Evolutionary conservation across 345 rosid genomes (phyloP).

Genomic region (Eutrema japonicum): DNA sequence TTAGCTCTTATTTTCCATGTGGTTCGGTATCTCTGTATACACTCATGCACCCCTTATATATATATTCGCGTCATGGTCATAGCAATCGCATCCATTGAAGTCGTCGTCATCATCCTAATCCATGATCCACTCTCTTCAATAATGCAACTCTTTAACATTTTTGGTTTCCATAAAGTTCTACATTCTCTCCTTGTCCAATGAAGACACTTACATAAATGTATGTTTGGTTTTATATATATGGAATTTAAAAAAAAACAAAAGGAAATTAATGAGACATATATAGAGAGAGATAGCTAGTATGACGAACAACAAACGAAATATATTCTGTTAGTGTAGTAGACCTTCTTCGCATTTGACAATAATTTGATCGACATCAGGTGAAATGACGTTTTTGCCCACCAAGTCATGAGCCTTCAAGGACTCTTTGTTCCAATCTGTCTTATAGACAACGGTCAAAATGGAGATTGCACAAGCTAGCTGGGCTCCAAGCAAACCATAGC

Average conservation of each 20-base stretch:
- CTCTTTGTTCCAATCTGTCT: slow-evolving; percentile 84
- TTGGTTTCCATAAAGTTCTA: slow-evolving; percentile 23
- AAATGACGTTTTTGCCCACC: slow-evolving; percentile 55
- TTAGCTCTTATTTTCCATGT: slow-evolving; percentile 44
- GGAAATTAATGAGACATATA: slow-evolving; percentile 10
- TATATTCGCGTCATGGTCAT: slow-evolving; percentile 36
- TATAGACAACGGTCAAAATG: slow-evolving; percentile 61
- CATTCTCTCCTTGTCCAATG: slow-evolving; percentile 29
- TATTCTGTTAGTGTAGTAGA: slow-evolving; percentile 29
- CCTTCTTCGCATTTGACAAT: slow-evolving; percentile 53
- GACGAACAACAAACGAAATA: slow-evolving; percentile 3
- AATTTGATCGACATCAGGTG: slow-evolving; percentile 42
- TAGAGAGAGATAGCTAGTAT: slow-evolving; percentile 9
- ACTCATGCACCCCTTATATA: slow-evolving; percentile 34
- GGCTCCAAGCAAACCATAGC: slow-evolving; percentile 85
- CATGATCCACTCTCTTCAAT: slow-evolving; percentile 31
- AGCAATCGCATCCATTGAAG: slow-evolving; percentile 28
- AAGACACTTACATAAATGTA: slow-evolving; percentile 13
- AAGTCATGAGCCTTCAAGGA: slow-evolving; percentile 64
- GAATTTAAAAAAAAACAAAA: slow-evolving; percentile 23
- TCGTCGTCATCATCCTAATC: slow-evolving; percentile 33
- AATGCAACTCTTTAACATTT: slow-evolving; percentile 30
- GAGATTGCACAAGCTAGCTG: slow-evolving; percentile 77
- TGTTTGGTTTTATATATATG: slow-evolving; percentile 6
- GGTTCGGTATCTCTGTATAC: slow-evolving; percentile 40